Conservation (phyloP, 2,329 filamentous ascomycete species). For the Sporothrix globosa region DNA sequence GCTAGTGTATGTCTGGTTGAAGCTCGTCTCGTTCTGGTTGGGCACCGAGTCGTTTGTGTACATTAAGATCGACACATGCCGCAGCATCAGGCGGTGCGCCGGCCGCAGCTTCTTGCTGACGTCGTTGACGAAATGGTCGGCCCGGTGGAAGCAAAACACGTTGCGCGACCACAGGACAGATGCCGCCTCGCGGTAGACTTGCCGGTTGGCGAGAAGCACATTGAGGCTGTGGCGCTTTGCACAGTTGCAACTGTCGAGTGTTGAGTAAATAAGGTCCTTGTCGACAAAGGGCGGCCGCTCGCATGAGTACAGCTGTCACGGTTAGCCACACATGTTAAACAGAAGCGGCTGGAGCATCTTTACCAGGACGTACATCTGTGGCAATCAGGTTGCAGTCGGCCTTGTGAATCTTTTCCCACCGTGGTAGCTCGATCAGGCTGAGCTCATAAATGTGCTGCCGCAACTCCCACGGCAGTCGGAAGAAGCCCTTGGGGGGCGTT, state of each 20-base stretch:
- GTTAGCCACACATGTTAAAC: neutral
- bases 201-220: constrained; percentile 32
- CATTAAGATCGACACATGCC: constrained; percentile 32
- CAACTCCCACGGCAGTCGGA: constrained; percentile 29
- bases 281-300: constrained; percentile 30
- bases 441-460: constrained; percentile 32
- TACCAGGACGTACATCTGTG: neutral
- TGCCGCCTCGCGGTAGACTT: constrained; percentile 35
- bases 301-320: neutral
- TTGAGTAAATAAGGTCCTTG: neutral
- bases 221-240: constrained; percentile 31
- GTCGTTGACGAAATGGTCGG: constrained; percentile 15
- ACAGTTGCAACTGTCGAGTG: constrained; percentile 27
- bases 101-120: constrained; percentile 31
- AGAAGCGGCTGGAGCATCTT: neutral
- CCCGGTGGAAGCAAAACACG: constrained; percentile 28
- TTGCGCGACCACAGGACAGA: constrained; percentile 35
- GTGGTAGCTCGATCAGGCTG: constrained; percentile 29
- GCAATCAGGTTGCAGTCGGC: constrained; percentile 16
- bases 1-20: too few relatives aligned
- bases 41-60: constrained; percentile 15
- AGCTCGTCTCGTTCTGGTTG: neutral
- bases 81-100: constrained; percentile 32
- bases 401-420: constrained; percentile 20
- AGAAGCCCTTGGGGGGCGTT: constrained; percentile 22